Percentiles rank a stretch among this genome's conserved stretches.
These are phyloP conservation scores for barrel medic (Medicago truncatula) DNA, from an alignment of 306 rosid genomes.

Conservation along the genomic window DNA sequence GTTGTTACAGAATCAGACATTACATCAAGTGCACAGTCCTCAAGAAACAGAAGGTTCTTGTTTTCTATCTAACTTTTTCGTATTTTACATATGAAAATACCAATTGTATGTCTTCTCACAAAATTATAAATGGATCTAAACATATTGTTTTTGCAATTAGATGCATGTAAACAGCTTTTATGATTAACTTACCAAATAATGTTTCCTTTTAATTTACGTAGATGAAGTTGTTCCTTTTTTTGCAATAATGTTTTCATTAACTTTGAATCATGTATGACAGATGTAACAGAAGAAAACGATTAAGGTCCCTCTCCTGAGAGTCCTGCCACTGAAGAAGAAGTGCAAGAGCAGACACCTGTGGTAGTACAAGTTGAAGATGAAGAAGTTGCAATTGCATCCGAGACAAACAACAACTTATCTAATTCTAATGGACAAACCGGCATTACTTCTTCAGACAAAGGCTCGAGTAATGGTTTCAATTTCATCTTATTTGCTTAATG, in stretches of 20 bases:
- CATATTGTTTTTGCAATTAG: slow-evolving; percentile 23
- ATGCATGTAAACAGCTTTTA: too few relatives aligned
- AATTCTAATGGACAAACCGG: slow-evolving; percentile 40
- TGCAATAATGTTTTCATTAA: slow-evolving; percentile 31
- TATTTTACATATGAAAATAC: slow-evolving; percentile 35
- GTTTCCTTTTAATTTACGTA: too few relatives aligned
- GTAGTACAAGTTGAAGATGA: slow-evolving; percentile 43
- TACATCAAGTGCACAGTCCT: slow-evolving; percentile 40
- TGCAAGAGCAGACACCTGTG: slow-evolving; percentile 31
- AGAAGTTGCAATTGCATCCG: slow-evolving; percentile 35
- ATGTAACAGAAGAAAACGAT: slow-evolving; percentile 41
- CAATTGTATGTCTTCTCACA: slow-evolving; percentile 1
- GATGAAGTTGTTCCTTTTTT: too few relatives aligned
- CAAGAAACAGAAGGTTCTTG: slow-evolving; percentile 57
- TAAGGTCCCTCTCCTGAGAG: slow-evolving; percentile 41
- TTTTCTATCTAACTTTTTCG: slow-evolving; percentile 13
- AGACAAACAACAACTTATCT: slow-evolving; percentile 18
- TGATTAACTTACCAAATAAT: too few relatives aligned
- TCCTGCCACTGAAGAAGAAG: slow-evolving; percentile 45
- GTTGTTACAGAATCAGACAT: slow-evolving; percentile 57
- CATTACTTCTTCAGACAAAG: slow-evolving; percentile 43
- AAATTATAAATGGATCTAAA: slow-evolving; percentile 22
- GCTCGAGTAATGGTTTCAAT: slow-evolving; percentile 42
- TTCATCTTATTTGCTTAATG: slow-evolving; percentile 32
- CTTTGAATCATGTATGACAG: slow-evolving; percentile 41